Evolutionary conservation across 2,329 filamentous ascomycete species (phyloP), one percentile per base, ranked within the genome.

Genomic region (Harringtonia lauricola): DNA sequence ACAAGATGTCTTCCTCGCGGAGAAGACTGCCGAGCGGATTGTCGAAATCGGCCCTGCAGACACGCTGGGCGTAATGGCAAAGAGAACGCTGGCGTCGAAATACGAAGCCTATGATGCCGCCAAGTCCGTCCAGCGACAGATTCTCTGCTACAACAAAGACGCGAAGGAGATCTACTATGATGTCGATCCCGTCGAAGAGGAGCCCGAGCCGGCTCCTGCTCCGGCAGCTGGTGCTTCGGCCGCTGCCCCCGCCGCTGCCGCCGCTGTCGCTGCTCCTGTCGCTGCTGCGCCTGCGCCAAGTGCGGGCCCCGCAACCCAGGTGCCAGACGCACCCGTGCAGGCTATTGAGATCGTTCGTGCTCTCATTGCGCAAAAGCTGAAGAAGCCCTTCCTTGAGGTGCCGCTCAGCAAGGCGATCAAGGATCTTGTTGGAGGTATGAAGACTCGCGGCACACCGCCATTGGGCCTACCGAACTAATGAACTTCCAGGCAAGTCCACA

Each of bases 111-210:
- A 95, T 67, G 92, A 98, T 67, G 92, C 92, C 45, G 92, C 92
- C 49, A 90, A 90, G 59, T 95, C 90, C 8, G 83, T 96, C 36
- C 89, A 95, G 68, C 81, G 92, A 62, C 90, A 96, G 65, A 95
- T 98, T 61, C 78, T 98, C 45, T 96, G 92, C 73, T 98, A 96
- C 72, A 96, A 95, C 74, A 98, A 98, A 66, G 92, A 98, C 60
- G 85, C 88, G 45, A 96, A 95, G 64, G 92, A 98, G 65, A 98
- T 98, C 52, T 98, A 98, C 72, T 98, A 98, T 66, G 90, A 95
- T 60, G 89, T 94, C 36, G 92, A 98, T 59, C 92, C 92, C 0
- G 72, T 94, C 26, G 87, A 94, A 58, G 92, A 98, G 46, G 92
- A 96, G 64, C 76, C 83, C 38, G 83, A 83, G 57, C 69, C 81